Evolutionary conservation across 768 basidiomycete species (phyloP), one percentile per base, ranked within the genome.

Genomic region (Daedaleopsis nitida): DNA sequence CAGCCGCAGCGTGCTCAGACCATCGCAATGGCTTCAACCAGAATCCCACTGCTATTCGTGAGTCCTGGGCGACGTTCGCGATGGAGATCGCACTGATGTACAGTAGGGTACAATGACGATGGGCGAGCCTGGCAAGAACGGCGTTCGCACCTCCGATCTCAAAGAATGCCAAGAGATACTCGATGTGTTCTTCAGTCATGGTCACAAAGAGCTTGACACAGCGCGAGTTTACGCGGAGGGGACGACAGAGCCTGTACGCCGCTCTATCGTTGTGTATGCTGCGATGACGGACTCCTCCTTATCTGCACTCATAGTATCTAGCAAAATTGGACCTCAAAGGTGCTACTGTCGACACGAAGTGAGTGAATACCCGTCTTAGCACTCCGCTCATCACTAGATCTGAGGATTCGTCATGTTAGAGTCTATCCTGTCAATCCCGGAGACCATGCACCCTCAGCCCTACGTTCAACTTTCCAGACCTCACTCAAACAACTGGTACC

Each of bases 331-430:
- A 81, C 54, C 69, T 83, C 34, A 68, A 69, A 58, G 67, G 69
- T 21, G 79, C 75, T 0, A 72, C 75, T 1, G 69, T 84, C 35
- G 83, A 84, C 62, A 84, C 83, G 9, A 84, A 84, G 81, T 80
- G 55, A 39, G 71, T 65, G 11, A 49, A 27, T 24, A 3, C 23
- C n/a, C 16, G 16, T 37, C 13, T 2, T 34, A 2, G 9, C 3
- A 10, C n/a, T 34, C 5, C 38, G n/a, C 17, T 3, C 2, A 24
- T 55, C 4, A 32, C 27, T 7, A 32, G 27, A 32, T 7, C 27
- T 32, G n/a, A 32, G 27, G 35, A 21, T 11, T n/a, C 21, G 38
- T 8, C 19, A 8, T 23, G 24, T 50, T 50, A 82, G 81, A 60
- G 75, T 81, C 2, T 78, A 74, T 55, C 80, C 81, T 1, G 21